Percentiles rank a stretch among this genome's conserved stretches.
phyloP scores from a whole-genome alignment of 768 basidiomycete species.

The Lepiota venenata region DNA sequence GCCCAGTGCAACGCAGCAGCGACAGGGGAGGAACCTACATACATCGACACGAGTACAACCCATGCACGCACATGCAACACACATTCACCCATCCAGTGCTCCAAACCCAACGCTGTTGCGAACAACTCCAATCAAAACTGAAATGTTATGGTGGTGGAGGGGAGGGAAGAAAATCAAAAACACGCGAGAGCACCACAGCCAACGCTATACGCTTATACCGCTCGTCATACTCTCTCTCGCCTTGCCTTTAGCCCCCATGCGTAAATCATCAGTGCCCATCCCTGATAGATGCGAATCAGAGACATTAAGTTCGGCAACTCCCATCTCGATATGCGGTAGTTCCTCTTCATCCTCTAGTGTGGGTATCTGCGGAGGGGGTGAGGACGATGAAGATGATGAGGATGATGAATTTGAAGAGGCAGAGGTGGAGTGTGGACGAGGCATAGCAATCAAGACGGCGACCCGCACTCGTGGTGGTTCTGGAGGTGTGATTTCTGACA shows the following conservation, averaged over 20 bases:
- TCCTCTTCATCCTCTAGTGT: slow-evolving; percentile 18
- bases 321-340: slow-evolving; percentile 24
- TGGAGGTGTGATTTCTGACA: slow-evolving; percentile 1
- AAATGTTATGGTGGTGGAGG: background rate
- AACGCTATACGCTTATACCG: background rate
- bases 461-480: slow-evolving; percentile 25
- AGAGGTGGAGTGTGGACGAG: slow-evolving; percentile 16
- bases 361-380: background rate
- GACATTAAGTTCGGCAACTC: slow-evolving; percentile 19
- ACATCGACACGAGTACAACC: too few species aligned
- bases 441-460: slow-evolving; percentile 45
- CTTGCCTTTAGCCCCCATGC: background rate
- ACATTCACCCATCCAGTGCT: too few species aligned
- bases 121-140: too few species aligned
- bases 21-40: too few species aligned
- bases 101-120: too few species aligned
- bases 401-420: slow-evolving; percentile 10
- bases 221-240: slow-evolving; percentile 9
- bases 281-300: slow-evolving; percentile 3
- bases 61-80: too few species aligned
- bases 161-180: background rate
- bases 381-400: slow-evolving; percentile 2
- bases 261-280: background rate
- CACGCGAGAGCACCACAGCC: background rate
- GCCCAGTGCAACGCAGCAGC: too few species aligned